A percentile compares a stretch with the other conserved stretches of the same genome.
These are phyloP conservation scores for Paramecium sexaurelia DNA, from an alignment of 73 alveolate species.

Conservation along the genomic window DNA sequence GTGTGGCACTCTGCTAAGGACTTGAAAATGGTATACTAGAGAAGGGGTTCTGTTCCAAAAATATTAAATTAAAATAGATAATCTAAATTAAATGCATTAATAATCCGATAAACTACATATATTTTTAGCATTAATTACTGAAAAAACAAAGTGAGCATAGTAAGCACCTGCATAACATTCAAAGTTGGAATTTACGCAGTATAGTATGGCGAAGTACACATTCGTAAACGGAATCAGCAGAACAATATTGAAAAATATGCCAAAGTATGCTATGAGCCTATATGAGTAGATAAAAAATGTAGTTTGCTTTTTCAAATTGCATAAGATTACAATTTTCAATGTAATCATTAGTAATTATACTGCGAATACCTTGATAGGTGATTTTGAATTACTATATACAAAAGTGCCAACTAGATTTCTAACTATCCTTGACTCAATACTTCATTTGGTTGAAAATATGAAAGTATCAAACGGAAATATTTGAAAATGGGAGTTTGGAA, in stretches of 20 bases:
- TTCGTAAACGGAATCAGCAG: neutral
- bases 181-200: neutral
- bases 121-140: neutral
- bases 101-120: neutral
- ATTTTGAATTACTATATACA: neutral
- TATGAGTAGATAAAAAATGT: neutral
- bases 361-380: neutral
- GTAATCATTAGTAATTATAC: neutral
- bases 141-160: neutral
- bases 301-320: neutral
- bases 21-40: neutral
- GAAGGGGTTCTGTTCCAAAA: neutral
- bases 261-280: neutral
- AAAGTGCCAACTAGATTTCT: neutral
- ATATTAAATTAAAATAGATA: neutral
- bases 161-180: neutral
- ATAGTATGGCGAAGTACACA: neutral
- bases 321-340: neutral
- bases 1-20: neutral
- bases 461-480: conserved; percentile 15
- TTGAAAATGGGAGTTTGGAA: neutral
- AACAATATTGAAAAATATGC: neutral
- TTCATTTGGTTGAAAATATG: neutral
- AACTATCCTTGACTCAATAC: neutral
- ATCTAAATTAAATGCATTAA: neutral